Evolutionary conservation across 345 rosid genomes (phyloP).

Genomic region (Gossypium herbaceum): DNA sequence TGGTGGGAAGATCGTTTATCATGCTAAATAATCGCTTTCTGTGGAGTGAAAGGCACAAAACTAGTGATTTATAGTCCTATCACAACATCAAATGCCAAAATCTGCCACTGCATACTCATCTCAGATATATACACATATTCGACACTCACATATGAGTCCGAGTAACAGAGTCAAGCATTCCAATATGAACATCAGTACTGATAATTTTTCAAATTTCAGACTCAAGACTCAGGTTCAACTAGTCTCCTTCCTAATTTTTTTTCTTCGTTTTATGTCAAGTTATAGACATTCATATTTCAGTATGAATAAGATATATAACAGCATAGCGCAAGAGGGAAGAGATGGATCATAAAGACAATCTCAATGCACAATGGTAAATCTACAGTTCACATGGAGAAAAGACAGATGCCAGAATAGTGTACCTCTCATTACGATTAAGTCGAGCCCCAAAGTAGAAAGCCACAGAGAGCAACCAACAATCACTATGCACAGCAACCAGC

Average conservation of each 20-base stretch:
- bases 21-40: constrained; percentile 74
- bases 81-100: too few relatives aligned
- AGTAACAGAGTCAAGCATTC: constrained; percentile 26
- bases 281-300: not conserved
- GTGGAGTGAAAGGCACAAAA: constrained; percentile 16
- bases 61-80: not conserved
- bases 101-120: not conserved
- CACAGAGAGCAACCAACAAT: constrained; percentile 78
- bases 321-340: not conserved
- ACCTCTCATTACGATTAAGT: constrained; percentile 76
- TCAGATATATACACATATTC: not conserved
- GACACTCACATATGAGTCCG: not conserved
- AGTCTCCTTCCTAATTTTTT: not conserved
- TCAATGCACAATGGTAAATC: not conserved
- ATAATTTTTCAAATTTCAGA: not conserved
- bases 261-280: not conserved
- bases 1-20: constrained; percentile 66
- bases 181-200: not conserved
- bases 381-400: not conserved
- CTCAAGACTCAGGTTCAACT: not conserved
- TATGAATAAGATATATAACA: not conserved
- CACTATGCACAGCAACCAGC: constrained; percentile 76
- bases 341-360: not conserved
- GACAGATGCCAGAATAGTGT: not conserved
- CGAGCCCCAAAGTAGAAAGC: constrained; percentile 79